Evolutionary conservation across 441 rosid genomes (phyloP).

Genomic region (Corymbia calophylla): DNA sequence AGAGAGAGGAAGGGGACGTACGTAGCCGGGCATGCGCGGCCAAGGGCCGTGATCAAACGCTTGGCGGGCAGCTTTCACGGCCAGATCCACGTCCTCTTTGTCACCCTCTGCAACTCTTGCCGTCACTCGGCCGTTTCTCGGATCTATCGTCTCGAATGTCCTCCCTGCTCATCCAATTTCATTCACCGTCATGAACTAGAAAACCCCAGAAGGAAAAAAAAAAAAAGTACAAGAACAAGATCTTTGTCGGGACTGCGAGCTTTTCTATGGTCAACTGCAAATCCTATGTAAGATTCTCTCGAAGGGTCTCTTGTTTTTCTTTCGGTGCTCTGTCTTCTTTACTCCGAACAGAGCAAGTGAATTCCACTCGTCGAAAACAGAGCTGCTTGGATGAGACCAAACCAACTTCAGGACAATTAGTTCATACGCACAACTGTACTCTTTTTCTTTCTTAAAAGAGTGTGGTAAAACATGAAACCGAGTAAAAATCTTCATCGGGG

Average conservation of each 20-base stretch:
- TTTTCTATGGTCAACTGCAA: not conserved
- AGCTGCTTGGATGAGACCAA: not conserved
- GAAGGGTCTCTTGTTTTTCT: not conserved
- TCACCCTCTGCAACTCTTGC: slow-evolving; percentile 55
- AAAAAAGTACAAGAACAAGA: not conserved
- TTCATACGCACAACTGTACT: not conserved
- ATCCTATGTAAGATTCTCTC: not conserved
- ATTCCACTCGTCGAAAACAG: not conserved
- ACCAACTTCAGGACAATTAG: not conserved
- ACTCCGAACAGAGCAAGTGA: not conserved
- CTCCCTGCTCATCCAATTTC: slow-evolving; percentile 17
- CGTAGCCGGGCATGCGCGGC: slow-evolving; percentile 72
- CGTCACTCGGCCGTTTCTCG: slow-evolving; percentile 52
- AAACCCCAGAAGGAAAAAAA: not conserved
- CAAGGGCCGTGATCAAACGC: slow-evolving; percentile 85
- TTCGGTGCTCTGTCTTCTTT: not conserved
- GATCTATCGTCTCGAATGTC: slow-evolving; percentile 69
- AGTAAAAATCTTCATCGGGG: not conserved
- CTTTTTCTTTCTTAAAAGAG: not conserved
- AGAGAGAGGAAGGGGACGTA: slow-evolving; percentile 13
- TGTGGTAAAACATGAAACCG: not conserved
- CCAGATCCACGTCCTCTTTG: slow-evolving; percentile 61
- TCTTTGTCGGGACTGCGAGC: not conserved
- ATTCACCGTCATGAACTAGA: not conserved
- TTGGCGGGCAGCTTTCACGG: slow-evolving; percentile 69